Percentiles rank a stretch among this genome's conserved stretches.
These are phyloP conservation scores for Rutidosis leptorrhynchoides DNA, from an alignment of 129 eudicot genomes.

Conservation along the genomic window DNA sequence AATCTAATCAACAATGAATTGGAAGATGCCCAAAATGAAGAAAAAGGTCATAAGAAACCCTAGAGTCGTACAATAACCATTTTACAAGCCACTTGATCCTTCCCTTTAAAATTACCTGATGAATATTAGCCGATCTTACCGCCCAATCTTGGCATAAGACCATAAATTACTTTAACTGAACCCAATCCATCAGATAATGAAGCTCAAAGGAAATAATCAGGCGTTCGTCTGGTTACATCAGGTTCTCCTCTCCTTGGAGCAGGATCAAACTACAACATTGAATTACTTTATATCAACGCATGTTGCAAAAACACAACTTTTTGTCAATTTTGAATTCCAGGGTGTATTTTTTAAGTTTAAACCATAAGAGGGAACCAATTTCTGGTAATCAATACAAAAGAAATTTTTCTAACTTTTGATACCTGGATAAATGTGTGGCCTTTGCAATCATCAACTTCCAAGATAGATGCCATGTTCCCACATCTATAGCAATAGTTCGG, in stretches of 20 bases:
- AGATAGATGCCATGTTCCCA: conserved; percentile 94
- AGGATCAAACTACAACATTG: conserved; percentile 6
- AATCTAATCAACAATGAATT: conserved; percentile 4
- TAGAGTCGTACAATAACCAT: conserved; percentile 12
- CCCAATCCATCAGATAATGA: not conserved
- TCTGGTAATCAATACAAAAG: not conserved
- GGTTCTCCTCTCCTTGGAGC: conserved; percentile 19
- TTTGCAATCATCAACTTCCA: conserved; percentile 94
- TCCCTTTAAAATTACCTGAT: not conserved
- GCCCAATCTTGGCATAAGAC: conserved; percentile 5
- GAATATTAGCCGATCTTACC: not conserved
- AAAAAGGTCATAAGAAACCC: not conserved
- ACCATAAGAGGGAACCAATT: not conserved
- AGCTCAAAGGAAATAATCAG: conserved; percentile 12
- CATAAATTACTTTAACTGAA: not conserved
- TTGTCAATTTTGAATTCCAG: not conserved
- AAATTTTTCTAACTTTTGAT: not conserved
- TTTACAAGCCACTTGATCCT: conserved; percentile 9
- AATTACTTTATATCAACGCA: not conserved
- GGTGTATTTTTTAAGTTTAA: not conserved
- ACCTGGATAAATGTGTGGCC: conserved; percentile 91
- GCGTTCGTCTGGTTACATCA: conserved; percentile 10
- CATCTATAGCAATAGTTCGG: conserved; percentile 94
- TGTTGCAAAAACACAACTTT: not conserved
- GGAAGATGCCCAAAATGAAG: conserved; percentile 9